Conservation (phyloP, 768 basidiomycete genomes). For the Leucogyrophana mollusca region DNA sequence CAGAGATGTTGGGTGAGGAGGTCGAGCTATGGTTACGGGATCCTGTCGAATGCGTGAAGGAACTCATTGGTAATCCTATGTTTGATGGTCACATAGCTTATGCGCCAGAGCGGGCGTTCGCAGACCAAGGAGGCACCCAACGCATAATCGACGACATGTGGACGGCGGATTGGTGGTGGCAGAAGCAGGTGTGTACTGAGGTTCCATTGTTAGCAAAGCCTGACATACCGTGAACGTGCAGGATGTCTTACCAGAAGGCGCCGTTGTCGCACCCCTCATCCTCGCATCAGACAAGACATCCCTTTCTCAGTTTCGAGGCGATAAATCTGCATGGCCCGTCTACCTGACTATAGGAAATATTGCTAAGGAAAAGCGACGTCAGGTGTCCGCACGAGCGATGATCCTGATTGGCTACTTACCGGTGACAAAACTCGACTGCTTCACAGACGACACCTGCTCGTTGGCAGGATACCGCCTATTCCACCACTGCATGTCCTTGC, state of each 20-base stretch:
- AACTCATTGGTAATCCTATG: constrained; percentile 27
- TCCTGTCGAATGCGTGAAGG: constrained; percentile 29
- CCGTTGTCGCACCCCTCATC: constrained; percentile 12
- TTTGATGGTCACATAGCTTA: neutral
- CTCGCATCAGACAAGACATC: constrained; percentile 44
- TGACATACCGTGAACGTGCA: neutral
- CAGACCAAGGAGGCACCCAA: neutral
- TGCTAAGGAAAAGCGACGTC: constrained; percentile 33
- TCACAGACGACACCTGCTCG: constrained; percentile 15
- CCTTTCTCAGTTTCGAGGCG: constrained; percentile 35
- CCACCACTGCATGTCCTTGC: constrained; percentile 24
- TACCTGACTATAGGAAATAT: constrained; percentile 46
- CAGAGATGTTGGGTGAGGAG: constrained; percentile 10
- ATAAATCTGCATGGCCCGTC: constrained; percentile 45
- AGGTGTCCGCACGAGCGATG: constrained; percentile 33
- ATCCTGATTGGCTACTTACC: constrained; percentile 41
- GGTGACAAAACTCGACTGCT: constrained; percentile 30
- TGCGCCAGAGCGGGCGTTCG: constrained; percentile 4
- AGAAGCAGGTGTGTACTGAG: neutral
- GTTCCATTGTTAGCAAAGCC: too few species aligned
- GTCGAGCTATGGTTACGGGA: constrained; percentile 31
- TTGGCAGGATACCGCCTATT: constrained; percentile 27
- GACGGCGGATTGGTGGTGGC: constrained; percentile 13
- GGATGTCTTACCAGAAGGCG: constrained; percentile 3
- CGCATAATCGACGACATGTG: constrained; percentile 7